Conservation (phyloP, 2,329 filamentous ascomycete genomes). For the Diaporthe longicolla region DNA sequence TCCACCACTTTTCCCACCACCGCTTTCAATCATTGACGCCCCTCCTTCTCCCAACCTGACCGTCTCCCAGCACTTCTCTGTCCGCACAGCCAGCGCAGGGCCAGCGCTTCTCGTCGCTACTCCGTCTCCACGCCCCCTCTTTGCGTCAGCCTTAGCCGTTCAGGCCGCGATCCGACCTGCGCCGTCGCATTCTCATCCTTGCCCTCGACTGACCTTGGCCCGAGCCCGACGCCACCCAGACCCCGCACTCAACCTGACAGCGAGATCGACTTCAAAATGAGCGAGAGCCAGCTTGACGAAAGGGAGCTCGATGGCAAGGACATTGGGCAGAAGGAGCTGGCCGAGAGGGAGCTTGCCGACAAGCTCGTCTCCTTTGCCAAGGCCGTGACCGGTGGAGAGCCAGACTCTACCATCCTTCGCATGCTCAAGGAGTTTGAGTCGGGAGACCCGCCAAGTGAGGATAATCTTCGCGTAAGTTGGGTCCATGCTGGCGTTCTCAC, state of each 20-base stretch:
- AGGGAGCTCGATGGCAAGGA: slow-evolving; percentile 81
- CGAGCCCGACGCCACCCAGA: slow-evolving; percentile 6
- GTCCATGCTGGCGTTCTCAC: neutral
- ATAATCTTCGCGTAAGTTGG: slow-evolving; percentile 81
- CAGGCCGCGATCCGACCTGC: slow-evolving; percentile 9
- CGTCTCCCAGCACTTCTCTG: slow-evolving; percentile 15
- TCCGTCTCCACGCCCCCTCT: neutral
- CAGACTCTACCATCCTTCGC: slow-evolving; percentile 77
- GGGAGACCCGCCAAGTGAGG: slow-evolving; percentile 87
- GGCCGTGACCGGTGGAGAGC: slow-evolving; percentile 62
- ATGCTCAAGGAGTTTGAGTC: slow-evolving; percentile 85
- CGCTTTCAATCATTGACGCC: slow-evolving; percentile 4
- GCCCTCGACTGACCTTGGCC: neutral
- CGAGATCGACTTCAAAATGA: slow-evolving; percentile 63
- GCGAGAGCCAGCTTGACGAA: slow-evolving; percentile 60
- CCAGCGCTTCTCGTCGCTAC: neutral
- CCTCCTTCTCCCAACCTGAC: neutral
- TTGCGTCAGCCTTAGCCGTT: neutral
- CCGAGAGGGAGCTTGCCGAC: slow-evolving; percentile 72
- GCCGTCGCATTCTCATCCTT: slow-evolving; percentile 21
- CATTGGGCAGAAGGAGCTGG: slow-evolving; percentile 80
- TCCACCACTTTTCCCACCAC: slow-evolving; percentile 53
- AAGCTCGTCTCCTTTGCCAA: slow-evolving; percentile 85
- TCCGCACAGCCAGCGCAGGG: slow-evolving; percentile 1
- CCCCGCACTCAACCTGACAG: slow-evolving; percentile 46